These are phyloP conservation scores for Mortierella sp. DNA, from an alignment of 371 early-diverging fungal species.

Conservation along the genomic window DNA sequence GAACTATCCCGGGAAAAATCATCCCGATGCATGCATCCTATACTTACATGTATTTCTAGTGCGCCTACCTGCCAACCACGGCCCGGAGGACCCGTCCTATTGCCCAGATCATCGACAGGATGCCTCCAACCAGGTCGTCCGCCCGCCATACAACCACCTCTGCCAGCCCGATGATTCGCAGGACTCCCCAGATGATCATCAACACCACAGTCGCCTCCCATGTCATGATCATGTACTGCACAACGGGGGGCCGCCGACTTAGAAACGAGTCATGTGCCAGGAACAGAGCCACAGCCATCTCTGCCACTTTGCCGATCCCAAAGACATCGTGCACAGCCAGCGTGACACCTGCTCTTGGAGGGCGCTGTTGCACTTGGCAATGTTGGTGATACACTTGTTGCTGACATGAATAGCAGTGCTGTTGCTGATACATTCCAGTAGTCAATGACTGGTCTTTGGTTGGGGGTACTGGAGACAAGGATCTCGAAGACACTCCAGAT, in stretches of 20 bases:
- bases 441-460: background rate
- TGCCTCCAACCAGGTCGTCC: conserved; percentile 35
- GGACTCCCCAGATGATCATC: conserved; percentile 25
- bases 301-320: conserved; percentile 38
- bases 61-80: no score
- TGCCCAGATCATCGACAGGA: conserved; percentile 12
- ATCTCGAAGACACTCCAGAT: background rate
- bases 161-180: conserved; percentile 39
- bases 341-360: conserved; percentile 13
- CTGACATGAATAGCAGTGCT: background rate
- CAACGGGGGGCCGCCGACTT: conserved; percentile 28
- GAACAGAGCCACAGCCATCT: conserved; percentile 40
- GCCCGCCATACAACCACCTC: conserved; percentile 39
- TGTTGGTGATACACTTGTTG: conserved; percentile 4
- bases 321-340: conserved; percentile 42
- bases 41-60: no score
- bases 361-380: background rate
- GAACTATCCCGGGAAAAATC: background rate
- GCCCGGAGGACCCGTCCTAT: conserved; percentile 1
- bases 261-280: conserved; percentile 44
- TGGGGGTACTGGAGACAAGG: conserved; percentile 1
- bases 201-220: conserved; percentile 41
- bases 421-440: conserved; percentile 1
- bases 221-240: conserved; percentile 30
- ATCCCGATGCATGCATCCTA: no score